Evolutionary conservation across 1,139 yeast species (phyloP).

Genomic region (Chernovozyma sophiae-reginae): DNA sequence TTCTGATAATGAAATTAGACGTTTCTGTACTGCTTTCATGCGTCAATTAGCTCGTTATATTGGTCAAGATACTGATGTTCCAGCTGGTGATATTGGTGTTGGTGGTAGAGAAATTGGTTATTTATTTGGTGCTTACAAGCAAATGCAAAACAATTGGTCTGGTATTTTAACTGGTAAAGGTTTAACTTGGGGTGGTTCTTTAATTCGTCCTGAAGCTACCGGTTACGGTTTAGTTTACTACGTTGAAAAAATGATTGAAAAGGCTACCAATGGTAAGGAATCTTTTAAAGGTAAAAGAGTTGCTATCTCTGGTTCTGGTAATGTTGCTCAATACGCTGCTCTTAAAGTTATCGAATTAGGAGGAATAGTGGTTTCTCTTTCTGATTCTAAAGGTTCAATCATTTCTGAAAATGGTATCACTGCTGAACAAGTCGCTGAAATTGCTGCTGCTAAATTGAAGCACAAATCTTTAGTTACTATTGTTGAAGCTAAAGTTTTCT

Average conservation of each 20-base stretch:
- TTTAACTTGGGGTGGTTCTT: conserved; percentile 96
- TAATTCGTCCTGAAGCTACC: conserved; percentile 98
- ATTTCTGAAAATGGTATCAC: conserved; percentile 78
- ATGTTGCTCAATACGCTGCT: conserved; percentile 99
- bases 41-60: conserved; percentile 92
- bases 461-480: conserved; percentile 76
- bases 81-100: conserved; percentile 95
- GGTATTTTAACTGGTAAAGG: conserved; percentile 99
- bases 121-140: conserved; percentile 96
- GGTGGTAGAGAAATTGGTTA: conserved; percentile 92
- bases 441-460: conserved; percentile 76
- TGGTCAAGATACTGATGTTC: conserved; percentile 96
- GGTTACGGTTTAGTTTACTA: conserved; percentile 97
- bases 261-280: conserved; percentile 86
- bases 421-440: conserved; percentile 68
- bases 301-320: conserved; percentile 96
- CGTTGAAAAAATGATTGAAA: conserved; percentile 96
- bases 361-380: conserved; percentile 87
- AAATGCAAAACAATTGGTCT: conserved; percentile 87
- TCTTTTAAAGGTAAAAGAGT: conserved; percentile 89
- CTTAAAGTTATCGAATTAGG: conserved; percentile 96
- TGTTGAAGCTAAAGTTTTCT: conserved; percentile 52
- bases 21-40: conserved; percentile 96
- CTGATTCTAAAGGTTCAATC: conserved; percentile 91
- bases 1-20: conserved; percentile 89